These are phyloP conservation scores for Barnettozyma siamensis DNA, from an alignment of 805 yeast genomes.

Conservation along the genomic window DNA sequence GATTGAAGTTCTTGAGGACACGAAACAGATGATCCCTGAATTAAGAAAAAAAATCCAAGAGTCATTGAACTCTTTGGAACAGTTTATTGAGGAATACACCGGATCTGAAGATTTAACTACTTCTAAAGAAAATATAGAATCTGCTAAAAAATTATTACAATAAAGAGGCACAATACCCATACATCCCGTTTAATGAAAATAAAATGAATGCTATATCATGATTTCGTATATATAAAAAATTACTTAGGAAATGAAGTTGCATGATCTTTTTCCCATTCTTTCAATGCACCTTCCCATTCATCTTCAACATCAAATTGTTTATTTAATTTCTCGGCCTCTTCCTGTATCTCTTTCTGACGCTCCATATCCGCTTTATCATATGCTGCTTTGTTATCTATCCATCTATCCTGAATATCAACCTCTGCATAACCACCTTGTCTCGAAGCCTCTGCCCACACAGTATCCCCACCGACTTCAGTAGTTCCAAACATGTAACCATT, in stretches of 20 bases:
- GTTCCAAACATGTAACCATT: constrained; percentile 92
- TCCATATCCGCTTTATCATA: constrained; percentile 64
- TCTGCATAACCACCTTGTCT: constrained; percentile 63
- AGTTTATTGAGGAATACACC: constrained; percentile 32
- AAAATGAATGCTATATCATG: no score
- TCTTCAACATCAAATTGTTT: constrained; percentile 51
- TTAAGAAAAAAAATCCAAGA: constrained; percentile 37
- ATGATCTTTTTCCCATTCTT: constrained; percentile 49
- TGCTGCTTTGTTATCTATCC: constrained; percentile 80
- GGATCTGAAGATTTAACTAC: constrained; percentile 29
- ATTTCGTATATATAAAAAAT: no score
- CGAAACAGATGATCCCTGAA: constrained; percentile 46
- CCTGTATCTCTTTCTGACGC: constrained; percentile 35
- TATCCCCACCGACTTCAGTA: constrained; percentile 94
- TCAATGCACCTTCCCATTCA: constrained; percentile 63
- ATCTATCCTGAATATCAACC: constrained; percentile 83
- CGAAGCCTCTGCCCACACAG: constrained; percentile 94
- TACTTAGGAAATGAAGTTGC: constrained; percentile 21
- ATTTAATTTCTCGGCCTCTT: constrained; percentile 35
- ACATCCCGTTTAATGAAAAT: no score
- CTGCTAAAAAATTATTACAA: constrained; percentile 23
- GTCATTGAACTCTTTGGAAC: constrained; percentile 33
- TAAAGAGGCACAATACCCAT: no score
- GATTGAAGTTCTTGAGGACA: constrained; percentile 48
- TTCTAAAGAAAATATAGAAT: constrained; percentile 23